These are phyloP conservation scores for Elongisporangium senticosum DNA, from an alignment of 352 stramenopile species.

Conservation along the genomic window DNA sequence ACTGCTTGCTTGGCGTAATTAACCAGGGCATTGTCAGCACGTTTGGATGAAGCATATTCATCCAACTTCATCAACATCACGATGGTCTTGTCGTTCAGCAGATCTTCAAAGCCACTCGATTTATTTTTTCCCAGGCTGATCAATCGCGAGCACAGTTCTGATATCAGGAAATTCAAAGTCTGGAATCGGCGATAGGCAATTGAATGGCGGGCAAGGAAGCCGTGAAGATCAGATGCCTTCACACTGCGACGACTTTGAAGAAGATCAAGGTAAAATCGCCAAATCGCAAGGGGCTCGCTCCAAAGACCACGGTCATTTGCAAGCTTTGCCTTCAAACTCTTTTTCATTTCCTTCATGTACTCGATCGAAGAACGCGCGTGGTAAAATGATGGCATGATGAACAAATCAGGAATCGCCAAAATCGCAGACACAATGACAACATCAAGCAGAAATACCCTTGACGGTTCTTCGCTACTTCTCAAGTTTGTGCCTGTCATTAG, in stretches of 20 bases:
- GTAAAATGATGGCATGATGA: slow-evolving; percentile 77
- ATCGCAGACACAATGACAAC: slow-evolving; percentile 64
- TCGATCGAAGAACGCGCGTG: slow-evolving; percentile 50
- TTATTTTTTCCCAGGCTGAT: slow-evolving; percentile 43
- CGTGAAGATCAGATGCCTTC: slow-evolving; percentile 37
- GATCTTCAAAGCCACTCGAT: slow-evolving; percentile 23
- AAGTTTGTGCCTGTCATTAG: slow-evolving; percentile 59
- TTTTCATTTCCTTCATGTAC: slow-evolving; percentile 78
- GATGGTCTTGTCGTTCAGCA: slow-evolving; percentile 36
- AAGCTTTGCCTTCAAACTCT: slow-evolving; percentile 63
- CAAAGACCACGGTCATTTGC: slow-evolving; percentile 49
- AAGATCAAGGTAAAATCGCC: slow-evolving; percentile 51
- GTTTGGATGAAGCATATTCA: slow-evolving; percentile 53
- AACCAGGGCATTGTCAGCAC: slow-evolving; percentile 40
- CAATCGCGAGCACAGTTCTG: slow-evolving; percentile 63
- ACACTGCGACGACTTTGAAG: too few species aligned
- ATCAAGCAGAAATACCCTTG: slow-evolving; percentile 41
- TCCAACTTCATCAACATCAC: slow-evolving; percentile 52
- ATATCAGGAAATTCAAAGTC: slow-evolving; percentile 74
- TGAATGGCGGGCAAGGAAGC: slow-evolving; percentile 37
- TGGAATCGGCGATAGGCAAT: slow-evolving; percentile 71
- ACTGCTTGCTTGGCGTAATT: slow-evolving; percentile 40
- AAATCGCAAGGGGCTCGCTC: slow-evolving; percentile 75
- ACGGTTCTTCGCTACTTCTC: slow-evolving; percentile 21
- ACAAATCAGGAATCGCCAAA: slow-evolving; percentile 63